These are phyloP conservation scores for Acacia pycnantha DNA, from an alignment of 331 rosid species.

Conservation along the genomic window DNA sequence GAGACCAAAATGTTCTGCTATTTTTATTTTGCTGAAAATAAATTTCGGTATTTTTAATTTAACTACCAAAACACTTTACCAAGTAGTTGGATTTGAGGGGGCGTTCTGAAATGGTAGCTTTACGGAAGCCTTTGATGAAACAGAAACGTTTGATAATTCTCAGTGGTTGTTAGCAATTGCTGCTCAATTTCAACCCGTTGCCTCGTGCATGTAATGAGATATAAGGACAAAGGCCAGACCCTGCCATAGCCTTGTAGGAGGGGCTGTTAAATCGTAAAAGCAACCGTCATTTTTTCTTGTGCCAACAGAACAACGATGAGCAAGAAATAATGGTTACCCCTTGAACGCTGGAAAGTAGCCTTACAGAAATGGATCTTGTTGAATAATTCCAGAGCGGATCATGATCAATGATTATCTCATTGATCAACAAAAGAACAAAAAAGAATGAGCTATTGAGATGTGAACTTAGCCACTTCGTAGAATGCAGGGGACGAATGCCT, in stretches of 20 bases:
- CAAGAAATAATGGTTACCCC: no score
- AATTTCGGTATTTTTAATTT: neutral
- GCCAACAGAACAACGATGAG: neutral
- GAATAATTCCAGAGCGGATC: neutral
- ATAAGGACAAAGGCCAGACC: neutral
- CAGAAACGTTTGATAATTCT: neutral
- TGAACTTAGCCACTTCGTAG: constrained; percentile 60
- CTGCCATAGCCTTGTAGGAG: neutral
- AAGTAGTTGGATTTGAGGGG: neutral
- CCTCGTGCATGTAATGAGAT: neutral
- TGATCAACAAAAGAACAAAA: neutral
- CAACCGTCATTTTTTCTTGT: neutral
- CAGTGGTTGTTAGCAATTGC: neutral
- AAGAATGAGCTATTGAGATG: neutral
- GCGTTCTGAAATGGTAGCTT: neutral
- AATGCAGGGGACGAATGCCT: constrained; percentile 56
- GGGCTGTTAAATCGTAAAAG: neutral
- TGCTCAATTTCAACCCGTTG: neutral
- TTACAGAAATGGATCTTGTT: no score
- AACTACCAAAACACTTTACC: neutral
- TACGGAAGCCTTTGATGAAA: neutral
- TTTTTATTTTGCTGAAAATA: neutral
- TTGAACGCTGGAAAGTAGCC: no score
- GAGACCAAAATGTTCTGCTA: neutral
- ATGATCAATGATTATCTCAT: neutral